phyloP scores from a whole-genome alignment of 2,329 filamentous ascomycete genomes.

The Zarea fungicola region DNA sequence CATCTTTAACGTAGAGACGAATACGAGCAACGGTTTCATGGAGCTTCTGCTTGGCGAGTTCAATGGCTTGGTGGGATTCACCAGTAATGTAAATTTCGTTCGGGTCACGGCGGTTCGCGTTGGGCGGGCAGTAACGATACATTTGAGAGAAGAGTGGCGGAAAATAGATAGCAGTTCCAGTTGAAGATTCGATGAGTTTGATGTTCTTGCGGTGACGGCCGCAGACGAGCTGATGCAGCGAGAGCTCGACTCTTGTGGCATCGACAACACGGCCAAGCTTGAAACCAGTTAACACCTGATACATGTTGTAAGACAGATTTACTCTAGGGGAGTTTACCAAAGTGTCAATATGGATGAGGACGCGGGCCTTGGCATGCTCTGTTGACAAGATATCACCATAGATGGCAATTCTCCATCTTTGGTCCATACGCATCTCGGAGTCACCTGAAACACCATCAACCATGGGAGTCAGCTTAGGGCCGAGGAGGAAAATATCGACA shows the following conservation, averaged over 20 bases:
- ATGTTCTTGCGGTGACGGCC: slow-evolving; percentile 95
- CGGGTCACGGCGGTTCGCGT: slow-evolving; percentile 74
- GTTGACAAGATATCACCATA: slow-evolving; percentile 93
- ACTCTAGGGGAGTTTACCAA: slow-evolving; percentile 50
- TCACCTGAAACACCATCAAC: slow-evolving; percentile 71
- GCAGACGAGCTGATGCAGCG: slow-evolving; percentile 86
- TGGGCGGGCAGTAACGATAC: slow-evolving; percentile 82
- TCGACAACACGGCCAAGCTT: slow-evolving; percentile 72
- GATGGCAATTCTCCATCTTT: slow-evolving; percentile 86
- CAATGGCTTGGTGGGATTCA: slow-evolving; percentile 76
- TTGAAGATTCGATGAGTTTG: slow-evolving; percentile 92
- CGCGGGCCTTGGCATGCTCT: slow-evolving; percentile 93
- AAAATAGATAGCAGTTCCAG: slow-evolving; percentile 96
- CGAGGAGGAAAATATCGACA: slow-evolving; percentile 93
- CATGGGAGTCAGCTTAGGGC: slow-evolving; percentile 79
- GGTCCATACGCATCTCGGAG: slow-evolving; percentile 77
- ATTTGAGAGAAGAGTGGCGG: slow-evolving; percentile 89
- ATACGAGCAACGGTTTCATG: slow-evolving; percentile 77
- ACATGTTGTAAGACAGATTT: slow-evolving; percentile 14
- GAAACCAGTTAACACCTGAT: neutral
- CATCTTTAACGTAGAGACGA: slow-evolving; percentile 86
- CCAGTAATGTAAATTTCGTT: slow-evolving; percentile 95
- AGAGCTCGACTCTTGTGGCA: slow-evolving; percentile 73
- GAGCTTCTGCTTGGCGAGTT: slow-evolving; percentile 84
- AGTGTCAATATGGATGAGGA: slow-evolving; percentile 95